Conservation (phyloP, 768 basidiomycete genomes). For the Suillus variegatus region DNA sequence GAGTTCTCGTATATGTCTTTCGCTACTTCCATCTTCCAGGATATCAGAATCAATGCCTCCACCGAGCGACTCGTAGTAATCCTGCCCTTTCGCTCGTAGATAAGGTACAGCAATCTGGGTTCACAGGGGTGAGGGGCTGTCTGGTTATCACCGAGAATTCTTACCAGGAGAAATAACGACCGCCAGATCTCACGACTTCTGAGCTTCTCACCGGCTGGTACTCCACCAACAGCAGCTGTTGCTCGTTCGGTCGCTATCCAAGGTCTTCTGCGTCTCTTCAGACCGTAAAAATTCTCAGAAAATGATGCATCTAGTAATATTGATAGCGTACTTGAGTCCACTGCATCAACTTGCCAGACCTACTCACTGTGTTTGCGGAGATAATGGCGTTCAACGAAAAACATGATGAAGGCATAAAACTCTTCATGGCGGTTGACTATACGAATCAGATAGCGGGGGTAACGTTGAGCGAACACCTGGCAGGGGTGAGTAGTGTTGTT, state of each 20-base stretch:
- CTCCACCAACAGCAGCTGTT: slow-evolving; percentile 63
- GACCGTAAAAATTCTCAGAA: slow-evolving; percentile 93
- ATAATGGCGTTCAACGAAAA: slow-evolving; percentile 90
- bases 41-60: slow-evolving; percentile 75
- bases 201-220: slow-evolving; percentile 66
- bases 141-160: slow-evolving; percentile 24
- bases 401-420: slow-evolving; percentile 87
- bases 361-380: slow-evolving; percentile 79
- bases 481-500: neutral
- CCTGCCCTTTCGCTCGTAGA: slow-evolving; percentile 83
- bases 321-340: neutral
- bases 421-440: slow-evolving; percentile 96
- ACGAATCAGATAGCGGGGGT: slow-evolving; percentile 89
- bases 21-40: slow-evolving; percentile 52
- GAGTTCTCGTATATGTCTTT: slow-evolving; percentile 45
- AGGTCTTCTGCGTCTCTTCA: slow-evolving; percentile 77
- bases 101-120: slow-evolving; percentile 82
- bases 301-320: slow-evolving; percentile 78
- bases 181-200: slow-evolving; percentile 67
- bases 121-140: neutral
- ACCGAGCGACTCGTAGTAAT: slow-evolving; percentile 88
- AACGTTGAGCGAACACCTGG: slow-evolving; percentile 91
- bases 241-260: slow-evolving; percentile 71
- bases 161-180: slow-evolving; percentile 79
- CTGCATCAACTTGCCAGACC: neutral